These are phyloP conservation scores for Skeletonema potamos DNA, from an alignment of 108 stramenopile genomes.

Conservation along the genomic window DNA sequence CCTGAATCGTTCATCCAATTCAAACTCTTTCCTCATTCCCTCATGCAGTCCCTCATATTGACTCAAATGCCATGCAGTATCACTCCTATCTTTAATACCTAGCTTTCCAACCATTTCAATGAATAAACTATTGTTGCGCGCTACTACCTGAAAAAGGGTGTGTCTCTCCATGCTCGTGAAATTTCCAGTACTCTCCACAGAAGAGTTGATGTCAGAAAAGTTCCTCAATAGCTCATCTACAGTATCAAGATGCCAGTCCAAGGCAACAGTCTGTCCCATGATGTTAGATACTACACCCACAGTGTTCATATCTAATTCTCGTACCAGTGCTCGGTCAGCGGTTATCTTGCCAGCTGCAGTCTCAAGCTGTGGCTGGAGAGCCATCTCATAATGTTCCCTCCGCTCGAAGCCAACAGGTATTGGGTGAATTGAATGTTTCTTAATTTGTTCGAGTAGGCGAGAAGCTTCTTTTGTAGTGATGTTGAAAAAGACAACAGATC, in stretches of 20 bases:
- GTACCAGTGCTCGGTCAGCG: constrained; percentile 80
- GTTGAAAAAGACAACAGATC: constrained; percentile 91
- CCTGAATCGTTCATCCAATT: constrained; percentile 58
- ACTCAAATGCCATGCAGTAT: constrained; percentile 89
- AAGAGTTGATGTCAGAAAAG: constrained; percentile 78
- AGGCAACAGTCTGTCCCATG: constrained; percentile 90
- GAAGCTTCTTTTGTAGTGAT: constrained; percentile 64
- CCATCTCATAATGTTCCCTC: constrained; percentile 84
- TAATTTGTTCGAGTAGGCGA: constrained; percentile 64
- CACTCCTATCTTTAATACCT: constrained; percentile 87
- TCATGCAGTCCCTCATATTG: constrained; percentile 88
- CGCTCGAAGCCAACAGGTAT: constrained; percentile 75
- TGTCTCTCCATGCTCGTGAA: constrained; percentile 64
- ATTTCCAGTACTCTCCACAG: constrained; percentile 71
- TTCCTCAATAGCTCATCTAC: constrained; percentile 83
- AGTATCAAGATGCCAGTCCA: constrained; percentile 89
- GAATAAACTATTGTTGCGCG: constrained; percentile 88
- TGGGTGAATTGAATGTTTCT: constrained; percentile 59
- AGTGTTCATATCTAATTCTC: constrained; percentile 86
- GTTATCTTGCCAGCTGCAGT: constrained; percentile 61
- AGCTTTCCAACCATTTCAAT: constrained; percentile 90
- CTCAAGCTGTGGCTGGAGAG: constrained; percentile 58
- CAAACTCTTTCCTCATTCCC: constrained; percentile 67
- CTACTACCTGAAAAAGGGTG: constrained; percentile 78
- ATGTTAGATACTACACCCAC: constrained; percentile 89